Base-by-base conservation (phyloP, 2,329 filamentous ascomycete species). In the Neurospora sp. region DNA sequence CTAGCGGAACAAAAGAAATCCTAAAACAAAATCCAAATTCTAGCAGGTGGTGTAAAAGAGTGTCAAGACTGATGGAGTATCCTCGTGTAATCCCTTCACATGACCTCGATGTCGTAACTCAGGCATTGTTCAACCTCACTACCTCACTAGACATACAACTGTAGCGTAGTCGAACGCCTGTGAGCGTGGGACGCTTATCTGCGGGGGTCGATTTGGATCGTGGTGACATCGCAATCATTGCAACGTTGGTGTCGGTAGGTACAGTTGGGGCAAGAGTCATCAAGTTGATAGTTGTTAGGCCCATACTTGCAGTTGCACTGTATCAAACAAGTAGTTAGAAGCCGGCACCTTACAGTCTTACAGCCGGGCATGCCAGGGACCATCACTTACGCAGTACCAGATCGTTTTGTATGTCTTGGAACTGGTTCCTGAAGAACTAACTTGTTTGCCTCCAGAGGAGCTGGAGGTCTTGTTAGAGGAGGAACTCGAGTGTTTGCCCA, bases 301-400 rank as follows among this genome's bases (percentile, higher is more conserved):
- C 71, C 71, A n/a, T 67, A 17, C 4, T 4, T 4, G 52, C 72
- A 73, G 66, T 62, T 2, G 42, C 68, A n/a, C 72, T 73, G 15
- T 28, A 38, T 17, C 8, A 17, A 62, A 62, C 52, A 33, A 13
- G 23, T 17, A 2, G 28, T 62, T 36, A 62, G 23, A 36, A 15
- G 46, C 11, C 4, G n/a, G n/a, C n/a, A 10, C 8, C 10, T 43
- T 2, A 19, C n/a, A 43, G 42, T 33, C 33, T 33, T 33, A 33
- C 33, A 33, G 33, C n/a, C n/a, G 42, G 42, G n/a, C n/a, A n/a
- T 19, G 9, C n/a, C n/a, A 19, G 9, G 8, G n/a, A 11, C 2
- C n/a, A 43, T n/a, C n/a, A 39, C 72, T 67, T 70, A 73, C 72
- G 38, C 72, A 73, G 15, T 68, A 72, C 72, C 72, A 73, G 19